These are phyloP conservation scores for Taxillus chinensis DNA, from an alignment of 164 flowering plant species.

Conservation along the genomic window DNA sequence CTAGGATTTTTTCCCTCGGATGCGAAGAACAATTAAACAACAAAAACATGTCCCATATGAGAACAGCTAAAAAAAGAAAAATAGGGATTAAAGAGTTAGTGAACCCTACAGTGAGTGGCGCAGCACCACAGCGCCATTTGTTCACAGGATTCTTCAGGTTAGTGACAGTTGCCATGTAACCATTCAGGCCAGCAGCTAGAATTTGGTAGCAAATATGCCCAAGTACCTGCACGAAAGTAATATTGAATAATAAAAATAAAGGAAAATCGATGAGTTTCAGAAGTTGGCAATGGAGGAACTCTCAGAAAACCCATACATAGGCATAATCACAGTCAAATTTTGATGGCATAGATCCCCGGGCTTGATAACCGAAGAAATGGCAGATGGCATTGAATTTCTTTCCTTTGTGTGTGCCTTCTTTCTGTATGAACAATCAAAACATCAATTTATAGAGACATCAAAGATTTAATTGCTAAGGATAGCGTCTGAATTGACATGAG, in stretches of 20 bases:
- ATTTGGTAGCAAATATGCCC: conserved; percentile 92
- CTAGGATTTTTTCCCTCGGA: too few species aligned
- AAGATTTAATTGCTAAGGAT: neutral
- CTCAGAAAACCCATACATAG: conserved; percentile 43
- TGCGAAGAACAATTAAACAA: too few species aligned
- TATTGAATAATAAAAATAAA: neutral
- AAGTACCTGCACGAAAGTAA: conserved; percentile 57
- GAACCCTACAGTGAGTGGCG: conserved; percentile 74
- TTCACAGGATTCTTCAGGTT: conserved; percentile 87
- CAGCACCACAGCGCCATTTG: conserved; percentile 98
- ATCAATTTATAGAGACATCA: neutral
- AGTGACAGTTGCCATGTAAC: conserved; percentile 91
- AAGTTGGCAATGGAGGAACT: neutral
- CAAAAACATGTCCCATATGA: neutral
- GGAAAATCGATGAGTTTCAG: neutral
- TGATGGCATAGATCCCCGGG: conserved; percentile 94
- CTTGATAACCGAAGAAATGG: conserved; percentile 99
- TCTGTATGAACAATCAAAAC: conserved; percentile 38
- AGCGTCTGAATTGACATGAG: too few species aligned
- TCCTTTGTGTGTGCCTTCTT: conserved; percentile 96
- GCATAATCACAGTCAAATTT: conserved; percentile 98
- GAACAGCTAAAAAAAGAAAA: neutral
- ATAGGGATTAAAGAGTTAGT: neutral
- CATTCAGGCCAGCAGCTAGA: conserved; percentile 92
- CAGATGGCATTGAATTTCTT: conserved; percentile 98